Base-by-base conservation (phyloP, 2,329 filamentous ascomycete genomes). In the Fusarium hostae region DNA sequence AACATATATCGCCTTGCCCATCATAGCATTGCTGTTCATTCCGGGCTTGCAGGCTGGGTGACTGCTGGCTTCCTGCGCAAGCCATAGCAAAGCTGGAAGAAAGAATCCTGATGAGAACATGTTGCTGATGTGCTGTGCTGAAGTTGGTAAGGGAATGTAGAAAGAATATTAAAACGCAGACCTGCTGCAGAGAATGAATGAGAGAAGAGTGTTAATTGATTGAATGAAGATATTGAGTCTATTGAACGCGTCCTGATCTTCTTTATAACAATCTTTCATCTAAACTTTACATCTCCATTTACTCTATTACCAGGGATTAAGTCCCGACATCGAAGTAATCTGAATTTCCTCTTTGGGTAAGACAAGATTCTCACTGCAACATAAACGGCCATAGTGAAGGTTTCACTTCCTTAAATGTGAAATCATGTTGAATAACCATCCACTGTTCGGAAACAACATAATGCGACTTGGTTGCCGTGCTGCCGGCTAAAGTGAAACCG, bases 1-100 rank as follows among this genome's bases (percentile, higher is more conserved):
- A 59, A 89, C 78, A 77, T 90, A 90, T 22, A 89, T 74, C 0
- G 87, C 87, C 74, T 86, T 86, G 20, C 34, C 50, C n/a, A 12
- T 45, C 13, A 47, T 32, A 1, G 43, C 50, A 10, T 39, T 62
- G 9, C 18, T 48, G 15, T 61, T 52, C 56, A 58, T 68, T 4
- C 39, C 32, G 9, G 56, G 41, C 9, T 52, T 59, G 22, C 48
- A 56, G 12, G 66, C 30, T 18, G 68, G 52, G n/a, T 65, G 60
- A 16, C 63, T 65, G 26, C 32, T 65, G 4, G 34, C 63, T 34
- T 50, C 15, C 9, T 61, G 45, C 3, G 52, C 26, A 22, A 66
- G 43, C 20, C 55, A 66, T 1, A 48, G 12, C 0, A 66, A 8
- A 4, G 62, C 45, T 3, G 60, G 11, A 30, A 65, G 24, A 24